These are phyloP conservation scores for Talaromyces funiculosus DNA, from an alignment of 2,329 filamentous ascomycete genomes.

Conservation along the genomic window DNA sequence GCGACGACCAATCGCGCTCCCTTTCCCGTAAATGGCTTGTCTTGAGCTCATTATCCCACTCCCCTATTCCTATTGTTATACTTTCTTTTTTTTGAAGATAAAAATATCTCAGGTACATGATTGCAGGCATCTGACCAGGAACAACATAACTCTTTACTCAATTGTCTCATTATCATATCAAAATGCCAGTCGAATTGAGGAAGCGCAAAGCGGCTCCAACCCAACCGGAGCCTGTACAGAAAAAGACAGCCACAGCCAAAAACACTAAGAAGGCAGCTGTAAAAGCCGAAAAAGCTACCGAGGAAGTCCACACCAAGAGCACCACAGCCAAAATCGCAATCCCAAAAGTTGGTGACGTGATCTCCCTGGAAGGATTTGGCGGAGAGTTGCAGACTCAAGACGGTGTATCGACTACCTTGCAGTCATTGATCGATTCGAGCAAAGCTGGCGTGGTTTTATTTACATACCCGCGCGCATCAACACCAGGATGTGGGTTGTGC, in stretches of 20 bases:
- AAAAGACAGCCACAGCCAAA: constrained; percentile 18
- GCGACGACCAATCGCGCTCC: constrained; percentile 10
- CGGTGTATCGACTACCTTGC: constrained; percentile 70
- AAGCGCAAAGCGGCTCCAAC: constrained; percentile 53
- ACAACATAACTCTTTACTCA: background rate
- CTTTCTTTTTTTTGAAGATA: background rate
- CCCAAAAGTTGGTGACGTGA: constrained; percentile 45
- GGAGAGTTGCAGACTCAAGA: constrained; percentile 79
- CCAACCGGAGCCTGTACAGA: constrained; percentile 36
- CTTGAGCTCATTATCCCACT: background rate
- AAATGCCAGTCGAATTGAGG: constrained; percentile 55
- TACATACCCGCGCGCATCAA: constrained; percentile 92
- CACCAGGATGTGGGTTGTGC: constrained; percentile 73
- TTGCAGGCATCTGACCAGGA: background rate
- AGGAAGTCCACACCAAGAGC: constrained; percentile 21
- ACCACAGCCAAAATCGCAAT: constrained; percentile 20
- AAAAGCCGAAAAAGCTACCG: background rate
- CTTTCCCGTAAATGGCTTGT: background rate
- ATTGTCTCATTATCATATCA: background rate
- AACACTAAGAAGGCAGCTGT: constrained; percentile 16
- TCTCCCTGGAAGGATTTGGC: constrained; percentile 53
- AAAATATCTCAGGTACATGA: no score
- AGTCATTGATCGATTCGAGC: constrained; percentile 75
- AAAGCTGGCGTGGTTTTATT: constrained; percentile 84
- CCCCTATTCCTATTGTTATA: background rate